Conservation (phyloP, 768 basidiomycete genomes). For the Mycena venus region DNA sequence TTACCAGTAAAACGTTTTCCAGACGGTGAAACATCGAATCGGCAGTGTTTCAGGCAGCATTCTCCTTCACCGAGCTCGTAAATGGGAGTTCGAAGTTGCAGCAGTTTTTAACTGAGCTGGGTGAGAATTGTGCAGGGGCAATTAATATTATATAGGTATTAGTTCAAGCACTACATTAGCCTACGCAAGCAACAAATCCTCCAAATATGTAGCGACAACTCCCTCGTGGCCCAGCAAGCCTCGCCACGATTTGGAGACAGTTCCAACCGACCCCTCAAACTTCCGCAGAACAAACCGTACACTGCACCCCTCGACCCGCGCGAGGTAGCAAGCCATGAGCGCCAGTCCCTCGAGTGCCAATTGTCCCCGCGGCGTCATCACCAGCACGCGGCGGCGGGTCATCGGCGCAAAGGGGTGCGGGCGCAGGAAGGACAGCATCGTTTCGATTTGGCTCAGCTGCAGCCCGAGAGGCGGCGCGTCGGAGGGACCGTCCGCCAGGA, state of each 20-base stretch:
- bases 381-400: slow-evolving; percentile 14
- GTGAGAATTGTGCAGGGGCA: no score
- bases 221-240: slow-evolving; percentile 7
- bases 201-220: slow-evolving; percentile 4
- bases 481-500: slow-evolving; percentile 10
- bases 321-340: slow-evolving; percentile 25
- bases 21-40: not conserved
- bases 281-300: slow-evolving; percentile 8
- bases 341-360: slow-evolving; percentile 22
- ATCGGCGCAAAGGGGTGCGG: slow-evolving; percentile 26
- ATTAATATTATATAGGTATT: no score
- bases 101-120: no score
- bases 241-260: slow-evolving; percentile 11
- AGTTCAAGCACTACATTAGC: not conserved
- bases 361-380: slow-evolving; percentile 17
- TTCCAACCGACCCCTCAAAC: slow-evolving; percentile 16
- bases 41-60: no score
- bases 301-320: not conserved
- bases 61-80: no score
- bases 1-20: not conserved
- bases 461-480: slow-evolving; percentile 14
- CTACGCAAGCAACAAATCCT: not conserved
- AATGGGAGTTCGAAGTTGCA: no score
- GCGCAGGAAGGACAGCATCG: slow-evolving; percentile 22
- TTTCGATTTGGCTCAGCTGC: slow-evolving; percentile 5